These are phyloP conservation scores for Hemerocallis citrina DNA, from an alignment of 106 monocot species.

Conservation along the genomic window DNA sequence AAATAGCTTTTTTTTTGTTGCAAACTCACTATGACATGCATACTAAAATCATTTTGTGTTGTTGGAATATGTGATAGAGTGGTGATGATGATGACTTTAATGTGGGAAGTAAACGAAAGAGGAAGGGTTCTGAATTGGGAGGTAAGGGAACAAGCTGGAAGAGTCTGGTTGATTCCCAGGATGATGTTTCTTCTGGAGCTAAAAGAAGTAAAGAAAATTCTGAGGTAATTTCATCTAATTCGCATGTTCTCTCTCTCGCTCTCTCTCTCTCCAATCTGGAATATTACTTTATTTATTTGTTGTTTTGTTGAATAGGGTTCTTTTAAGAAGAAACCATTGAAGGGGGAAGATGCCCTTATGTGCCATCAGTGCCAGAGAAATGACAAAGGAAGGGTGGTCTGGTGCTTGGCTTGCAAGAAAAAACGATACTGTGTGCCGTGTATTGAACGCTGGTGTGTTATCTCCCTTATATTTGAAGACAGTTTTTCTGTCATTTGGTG, in stretches of 20 bases:
- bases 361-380: slow-evolving; percentile 40
- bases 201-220: not conserved
- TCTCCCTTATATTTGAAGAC: not conserved
- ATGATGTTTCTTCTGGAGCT: not conserved
- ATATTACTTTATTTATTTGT: not conserved
- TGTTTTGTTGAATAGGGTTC: slow-evolving; percentile 6
- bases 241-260: not conserved
- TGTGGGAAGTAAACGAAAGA: not conserved
- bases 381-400: slow-evolving; percentile 28
- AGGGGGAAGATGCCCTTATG: slow-evolving; percentile 25
- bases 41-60: too few species aligned
- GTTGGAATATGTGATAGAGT: not conserved
- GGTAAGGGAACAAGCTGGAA: not conserved
- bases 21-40: too few species aligned
- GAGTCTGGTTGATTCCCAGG: not conserved
- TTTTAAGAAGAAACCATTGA: slow-evolving; percentile 9
- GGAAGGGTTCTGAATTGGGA: not conserved
- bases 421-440: slow-evolving; percentile 25
- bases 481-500: not conserved
- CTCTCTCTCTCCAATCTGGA: not conserved
- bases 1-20: too few species aligned
- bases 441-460: slow-evolving; percentile 21
- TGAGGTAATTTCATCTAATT: slow-evolving; percentile 10
- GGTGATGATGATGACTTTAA: not conserved
- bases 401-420: slow-evolving; percentile 17